Percentiles rank a stretch among this genome's conserved stretches.
phyloP scores from a whole-genome alignment of 1,284 basidiomycete genomes.

The Naganishia sp. region DNA sequence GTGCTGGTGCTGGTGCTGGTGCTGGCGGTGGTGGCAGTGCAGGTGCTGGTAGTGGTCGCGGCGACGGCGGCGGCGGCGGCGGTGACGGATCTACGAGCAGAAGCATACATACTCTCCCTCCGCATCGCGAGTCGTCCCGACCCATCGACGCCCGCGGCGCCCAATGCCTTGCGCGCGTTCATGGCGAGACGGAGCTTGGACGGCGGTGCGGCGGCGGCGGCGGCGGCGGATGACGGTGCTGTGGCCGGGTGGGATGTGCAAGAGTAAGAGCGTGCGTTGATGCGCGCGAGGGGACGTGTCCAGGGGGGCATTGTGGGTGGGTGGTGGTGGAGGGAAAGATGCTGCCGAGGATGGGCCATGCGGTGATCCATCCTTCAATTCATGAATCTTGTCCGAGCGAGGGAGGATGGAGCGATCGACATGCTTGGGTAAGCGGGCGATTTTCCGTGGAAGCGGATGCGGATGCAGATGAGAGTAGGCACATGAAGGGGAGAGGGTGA shows the following conservation, averaged over 20 bases:
- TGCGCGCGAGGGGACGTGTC: constrained; percentile 9
- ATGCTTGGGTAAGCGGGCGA: too few relatives aligned
- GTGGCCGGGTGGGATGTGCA: constrained; percentile 6
- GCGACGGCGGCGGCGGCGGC: neutral
- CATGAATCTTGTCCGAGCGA: neutral
- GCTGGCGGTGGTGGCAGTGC: neutral
- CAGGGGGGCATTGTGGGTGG: constrained; percentile 11
- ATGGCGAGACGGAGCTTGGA: constrained; percentile 16
- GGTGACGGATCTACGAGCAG: too few relatives aligned
- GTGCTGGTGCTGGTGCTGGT: neutral
- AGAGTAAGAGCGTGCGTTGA: constrained; percentile 8
- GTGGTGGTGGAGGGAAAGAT: neutral
- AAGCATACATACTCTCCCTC: constrained; percentile 7
- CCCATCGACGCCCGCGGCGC: constrained; percentile 9
- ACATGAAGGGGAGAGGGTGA: too few relatives aligned
- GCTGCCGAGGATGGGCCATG: too few relatives aligned
- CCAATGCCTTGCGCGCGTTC: constrained; percentile 14
- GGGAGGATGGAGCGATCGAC: neutral
- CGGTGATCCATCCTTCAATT: too few relatives aligned
- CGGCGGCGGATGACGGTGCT: neutral
- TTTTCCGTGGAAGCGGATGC: too few relatives aligned
- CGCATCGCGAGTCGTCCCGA: constrained; percentile 15
- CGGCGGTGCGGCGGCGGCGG: neutral
- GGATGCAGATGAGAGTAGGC: too few relatives aligned
- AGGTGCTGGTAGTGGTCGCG: neutral